phyloP scores from a whole-genome alignment of 768 basidiomycete species.

The Psilocybe cyanescens region DNA sequence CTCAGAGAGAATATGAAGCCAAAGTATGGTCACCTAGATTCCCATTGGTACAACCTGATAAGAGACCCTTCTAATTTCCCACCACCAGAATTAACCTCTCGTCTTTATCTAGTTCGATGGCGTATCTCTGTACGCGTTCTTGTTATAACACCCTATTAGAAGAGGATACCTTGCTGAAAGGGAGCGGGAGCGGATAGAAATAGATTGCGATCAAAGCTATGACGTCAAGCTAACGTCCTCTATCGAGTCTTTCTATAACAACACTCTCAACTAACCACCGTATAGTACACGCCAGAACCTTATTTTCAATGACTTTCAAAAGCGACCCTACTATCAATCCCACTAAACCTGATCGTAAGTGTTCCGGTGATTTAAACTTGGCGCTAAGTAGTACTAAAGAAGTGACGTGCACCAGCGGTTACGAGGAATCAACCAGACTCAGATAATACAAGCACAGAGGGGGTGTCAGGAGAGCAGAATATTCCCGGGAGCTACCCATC shows the following conservation, averaged over 20 bases:
- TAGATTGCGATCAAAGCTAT: neutral
- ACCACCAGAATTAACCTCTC: too few relatives aligned
- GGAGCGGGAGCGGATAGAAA: neutral
- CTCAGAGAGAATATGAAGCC: too few relatives aligned
- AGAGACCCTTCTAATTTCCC: too few relatives aligned
- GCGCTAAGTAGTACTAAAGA: neutral
- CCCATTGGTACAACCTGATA: too few relatives aligned
- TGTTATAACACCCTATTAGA: neutral
- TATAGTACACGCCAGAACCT: neutral
- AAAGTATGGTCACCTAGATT: too few relatives aligned
- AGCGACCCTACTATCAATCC: slow-evolving; percentile 13
- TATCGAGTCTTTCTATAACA: neutral
- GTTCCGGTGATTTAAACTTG: neutral
- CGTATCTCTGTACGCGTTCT: too few relatives aligned
- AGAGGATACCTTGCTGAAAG: neutral
- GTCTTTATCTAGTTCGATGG: too few relatives aligned
- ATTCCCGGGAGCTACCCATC: slow-evolving; percentile 16
- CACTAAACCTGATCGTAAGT: slow-evolving; percentile 17
- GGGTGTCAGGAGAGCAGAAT: neutral
- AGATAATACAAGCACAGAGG: slow-evolving; percentile 13
- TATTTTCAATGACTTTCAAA: slow-evolving; percentile 12
- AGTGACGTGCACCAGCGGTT: slow-evolving; percentile 8
- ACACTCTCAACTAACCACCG: neutral
- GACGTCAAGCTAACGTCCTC: neutral
- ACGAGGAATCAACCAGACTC: slow-evolving; percentile 17